A percentile compares a stretch with the other conserved stretches of the same genome.
Evolutionary conservation across 805 yeast species (phyloP).

Genomic region (Hanseniaspora singularis): DNA sequence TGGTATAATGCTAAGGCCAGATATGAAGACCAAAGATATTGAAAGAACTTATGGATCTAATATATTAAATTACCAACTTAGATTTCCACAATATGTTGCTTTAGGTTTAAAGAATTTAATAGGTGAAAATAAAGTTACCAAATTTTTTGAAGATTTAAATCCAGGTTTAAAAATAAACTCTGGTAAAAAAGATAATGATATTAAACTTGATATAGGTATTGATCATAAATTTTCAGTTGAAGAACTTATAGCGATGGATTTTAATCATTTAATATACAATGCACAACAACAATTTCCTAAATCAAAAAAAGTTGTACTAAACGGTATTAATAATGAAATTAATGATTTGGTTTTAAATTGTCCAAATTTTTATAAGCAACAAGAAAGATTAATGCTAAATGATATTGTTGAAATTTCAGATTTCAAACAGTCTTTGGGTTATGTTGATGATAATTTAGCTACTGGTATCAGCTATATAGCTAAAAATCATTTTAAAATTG

Average conservation of each 20-base stretch:
- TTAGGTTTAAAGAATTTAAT: constrained; percentile 57
- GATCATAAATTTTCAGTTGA: constrained; percentile 43
- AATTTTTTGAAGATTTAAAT: constrained; percentile 40
- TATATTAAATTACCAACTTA: constrained; percentile 54
- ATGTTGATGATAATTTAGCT: constrained; percentile 87
- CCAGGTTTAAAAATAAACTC: constrained; percentile 44
- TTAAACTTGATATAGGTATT: constrained; percentile 33
- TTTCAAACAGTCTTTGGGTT: constrained; percentile 41
- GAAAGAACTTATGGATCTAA: constrained; percentile 71
- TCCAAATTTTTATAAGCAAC: constrained; percentile 55
- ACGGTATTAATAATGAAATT: constrained; percentile 35
- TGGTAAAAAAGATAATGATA: neutral
- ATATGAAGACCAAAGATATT: constrained; percentile 30
- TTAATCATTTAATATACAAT: constrained; percentile 51
- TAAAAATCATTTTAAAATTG: constrained; percentile 33
- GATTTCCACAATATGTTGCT: constrained; percentile 62
- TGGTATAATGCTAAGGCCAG: constrained; percentile 53
- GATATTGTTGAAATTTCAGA: constrained; percentile 68
- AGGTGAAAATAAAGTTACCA: constrained; percentile 44
- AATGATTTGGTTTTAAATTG: constrained; percentile 64
- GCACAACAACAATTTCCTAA: constrained; percentile 49
- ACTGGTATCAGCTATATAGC: constrained; percentile 68
- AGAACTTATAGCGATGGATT: constrained; percentile 74
- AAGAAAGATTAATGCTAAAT: constrained; percentile 55
- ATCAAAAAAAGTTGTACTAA: constrained; percentile 34